Conservation (phyloP, 192 early-diverging fungal species). For the Coemansia sp. region DNA sequence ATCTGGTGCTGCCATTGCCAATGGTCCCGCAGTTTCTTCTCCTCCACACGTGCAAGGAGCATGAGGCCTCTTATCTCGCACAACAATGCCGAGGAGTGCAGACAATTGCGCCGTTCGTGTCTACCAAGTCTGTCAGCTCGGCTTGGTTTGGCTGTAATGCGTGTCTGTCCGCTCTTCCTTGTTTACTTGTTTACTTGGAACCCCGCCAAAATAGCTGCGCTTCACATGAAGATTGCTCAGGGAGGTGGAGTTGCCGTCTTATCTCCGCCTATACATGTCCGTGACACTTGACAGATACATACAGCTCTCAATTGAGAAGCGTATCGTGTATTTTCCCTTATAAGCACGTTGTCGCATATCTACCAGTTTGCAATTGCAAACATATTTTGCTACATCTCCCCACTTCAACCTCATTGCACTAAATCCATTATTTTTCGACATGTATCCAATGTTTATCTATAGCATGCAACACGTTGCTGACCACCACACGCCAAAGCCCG, state of each 20-base stretch:
- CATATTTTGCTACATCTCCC: neutral
- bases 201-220: too few species aligned
- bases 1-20: too few species aligned
- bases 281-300: neutral
- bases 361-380: neutral
- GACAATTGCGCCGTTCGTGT: neutral
- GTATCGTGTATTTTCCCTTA: neutral
- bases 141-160: neutral
- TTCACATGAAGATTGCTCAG: neutral
- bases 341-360: conserved; percentile 2
- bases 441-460: conserved; percentile 11
- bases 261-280: neutral
- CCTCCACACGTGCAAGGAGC: too few species aligned
- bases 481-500: conserved; percentile 12
- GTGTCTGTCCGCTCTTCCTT: neutral
- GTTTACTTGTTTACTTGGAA: neutral
- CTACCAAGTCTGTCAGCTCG: neutral
- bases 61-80: neutral
- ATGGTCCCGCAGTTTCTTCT: neutral
- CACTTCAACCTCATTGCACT: neutral
- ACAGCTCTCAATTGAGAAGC: neutral
- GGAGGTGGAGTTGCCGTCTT: neutral
- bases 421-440: neutral
- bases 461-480: conserved; percentile 21
- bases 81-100: neutral